phyloP scores from a whole-genome alignment of 176 grass and related monocot species.

The Hsuehochloa calcarea region DNA sequence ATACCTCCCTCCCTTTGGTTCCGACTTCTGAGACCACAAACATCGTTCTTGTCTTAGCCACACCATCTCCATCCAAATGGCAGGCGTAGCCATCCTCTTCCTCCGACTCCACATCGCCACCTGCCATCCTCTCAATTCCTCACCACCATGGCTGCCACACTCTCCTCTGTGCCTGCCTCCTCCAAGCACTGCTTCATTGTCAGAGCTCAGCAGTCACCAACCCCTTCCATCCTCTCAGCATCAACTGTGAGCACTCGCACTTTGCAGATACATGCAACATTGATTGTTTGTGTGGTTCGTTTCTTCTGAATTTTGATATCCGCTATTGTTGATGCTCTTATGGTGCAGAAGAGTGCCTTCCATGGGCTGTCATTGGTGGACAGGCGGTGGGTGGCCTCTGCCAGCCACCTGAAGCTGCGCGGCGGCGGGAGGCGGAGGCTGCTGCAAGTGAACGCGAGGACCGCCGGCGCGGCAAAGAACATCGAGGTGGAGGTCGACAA shows the following conservation, averaged over 20 bases:
- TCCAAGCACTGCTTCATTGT: slow-evolving; percentile 48
- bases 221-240: slow-evolving; percentile 32
- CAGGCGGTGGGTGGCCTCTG: slow-evolving; percentile 8
- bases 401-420: neutral
- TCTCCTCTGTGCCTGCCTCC: slow-evolving; percentile 53
- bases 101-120: slow-evolving; percentile 5
- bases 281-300: neutral
- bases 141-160: slow-evolving; percentile 51
- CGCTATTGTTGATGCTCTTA: neutral
- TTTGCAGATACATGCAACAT: neutral
- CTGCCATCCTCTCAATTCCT: slow-evolving; percentile 26
- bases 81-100: neutral
- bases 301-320: neutral
- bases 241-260: slow-evolving; percentile 27
- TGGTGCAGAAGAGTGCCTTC: slow-evolving; percentile 61
- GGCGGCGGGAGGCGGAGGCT: slow-evolving; percentile 24
- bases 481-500: slow-evolving; percentile 96
- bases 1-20: neutral
- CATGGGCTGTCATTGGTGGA: slow-evolving; percentile 61
- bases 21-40: slow-evolving; percentile 34
- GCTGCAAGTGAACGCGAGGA: slow-evolving; percentile 70
- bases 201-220: slow-evolving; percentile 29
- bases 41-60: slow-evolving; percentile 44
- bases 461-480: slow-evolving; percentile 65
- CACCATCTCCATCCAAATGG: slow-evolving; percentile 46